Evolutionary conservation across 441 rosid genomes (phyloP).

Genomic region (Corymbia citriodora): DNA sequence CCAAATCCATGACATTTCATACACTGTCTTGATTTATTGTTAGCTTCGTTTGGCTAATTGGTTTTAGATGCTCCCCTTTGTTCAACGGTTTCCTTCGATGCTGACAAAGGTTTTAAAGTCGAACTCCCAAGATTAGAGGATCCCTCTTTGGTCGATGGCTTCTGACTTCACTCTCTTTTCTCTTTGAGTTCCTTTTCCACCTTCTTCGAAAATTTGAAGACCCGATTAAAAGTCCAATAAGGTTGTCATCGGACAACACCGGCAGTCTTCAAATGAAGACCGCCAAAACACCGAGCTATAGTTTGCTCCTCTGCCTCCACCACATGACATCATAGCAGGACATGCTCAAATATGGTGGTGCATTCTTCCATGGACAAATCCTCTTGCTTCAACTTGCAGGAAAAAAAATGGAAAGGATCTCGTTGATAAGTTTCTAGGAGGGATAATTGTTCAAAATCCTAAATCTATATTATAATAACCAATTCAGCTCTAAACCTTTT

Average conservation of each 20-base stretch:
- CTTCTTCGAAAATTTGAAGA: not conserved
- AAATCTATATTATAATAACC: too few relatives aligned
- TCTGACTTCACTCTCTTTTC: not conserved
- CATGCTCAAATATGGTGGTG: too few relatives aligned
- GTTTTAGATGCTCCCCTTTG: too few relatives aligned
- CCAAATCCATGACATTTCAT: not conserved
- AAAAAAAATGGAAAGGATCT: too few relatives aligned
- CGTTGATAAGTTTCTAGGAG: too few relatives aligned
- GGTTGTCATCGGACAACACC: not conserved
- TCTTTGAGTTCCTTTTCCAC: not conserved
- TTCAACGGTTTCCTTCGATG: not conserved
- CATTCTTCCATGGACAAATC: too few relatives aligned
- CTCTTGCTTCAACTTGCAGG: too few relatives aligned
- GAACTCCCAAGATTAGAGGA: not conserved
- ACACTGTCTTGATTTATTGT: not conserved
- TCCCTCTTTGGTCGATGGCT: not conserved
- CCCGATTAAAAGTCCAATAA: not conserved
- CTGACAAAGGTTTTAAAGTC: not conserved
- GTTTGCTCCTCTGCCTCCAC: too few relatives aligned
- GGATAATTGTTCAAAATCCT: too few relatives aligned
- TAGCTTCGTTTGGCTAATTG: not conserved
- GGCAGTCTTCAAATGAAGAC: not conserved
- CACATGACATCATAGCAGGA: too few relatives aligned
- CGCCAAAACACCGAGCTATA: not conserved
- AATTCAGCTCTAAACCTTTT: too few relatives aligned